phyloP scores from a whole-genome alignment of 805 yeast species.

The Grigorovia transvaalensis region DNA sequence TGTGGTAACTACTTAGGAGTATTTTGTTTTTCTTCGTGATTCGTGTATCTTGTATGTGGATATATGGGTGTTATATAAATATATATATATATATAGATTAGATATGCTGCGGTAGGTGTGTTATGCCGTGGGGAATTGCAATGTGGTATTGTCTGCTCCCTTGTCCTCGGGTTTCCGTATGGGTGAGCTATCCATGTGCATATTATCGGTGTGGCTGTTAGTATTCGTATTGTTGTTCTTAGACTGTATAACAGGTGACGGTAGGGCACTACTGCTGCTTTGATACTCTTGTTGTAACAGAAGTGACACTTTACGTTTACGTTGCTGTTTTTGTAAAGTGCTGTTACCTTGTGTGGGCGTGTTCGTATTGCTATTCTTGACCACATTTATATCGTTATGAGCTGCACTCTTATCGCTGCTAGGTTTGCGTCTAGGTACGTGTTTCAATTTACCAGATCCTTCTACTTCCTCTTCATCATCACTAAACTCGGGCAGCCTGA shows the following conservation, averaged over 20 bases:
- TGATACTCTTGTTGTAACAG: constrained; percentile 26
- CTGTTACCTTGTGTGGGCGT: constrained; percentile 10
- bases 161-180: neutral
- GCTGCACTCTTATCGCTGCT: neutral
- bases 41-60: too few species aligned
- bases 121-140: constrained; percentile 1
- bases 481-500: constrained; percentile 22
- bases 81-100: too few species aligned
- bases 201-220: neutral
- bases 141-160: neutral
- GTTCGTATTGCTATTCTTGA: neutral
- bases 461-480: constrained; percentile 15
- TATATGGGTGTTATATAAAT: too few species aligned
- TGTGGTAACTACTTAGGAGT: too few species aligned
- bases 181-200: constrained; percentile 3
- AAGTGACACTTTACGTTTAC: constrained; percentile 25
- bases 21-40: neutral
- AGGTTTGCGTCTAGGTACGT: neutral
- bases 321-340: constrained; percentile 22
- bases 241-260: constrained; percentile 14
- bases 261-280: constrained; percentile 23
- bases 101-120: too few species aligned
- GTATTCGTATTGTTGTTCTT: neutral
- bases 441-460: neutral
- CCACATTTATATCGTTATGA: constrained; percentile 6